A percentile compares a stretch with the other conserved stretches of the same genome.
These are phyloP conservation scores for Fraxinus americana DNA, from an alignment of 257 asterid genomes.

Conservation along the genomic window DNA sequence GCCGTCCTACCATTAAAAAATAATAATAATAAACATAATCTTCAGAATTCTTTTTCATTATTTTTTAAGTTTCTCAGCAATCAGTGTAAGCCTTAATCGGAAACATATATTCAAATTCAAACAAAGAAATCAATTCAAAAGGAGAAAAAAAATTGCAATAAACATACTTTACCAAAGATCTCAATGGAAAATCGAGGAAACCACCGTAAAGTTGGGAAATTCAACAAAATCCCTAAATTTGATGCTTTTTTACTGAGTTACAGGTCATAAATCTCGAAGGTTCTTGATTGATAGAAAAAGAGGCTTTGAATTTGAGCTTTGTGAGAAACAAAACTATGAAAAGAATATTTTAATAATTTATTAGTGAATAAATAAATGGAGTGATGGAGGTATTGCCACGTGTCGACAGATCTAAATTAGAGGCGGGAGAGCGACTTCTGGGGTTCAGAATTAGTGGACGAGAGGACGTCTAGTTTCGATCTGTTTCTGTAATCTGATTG, in stretches of 20 bases:
- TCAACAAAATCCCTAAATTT: background rate
- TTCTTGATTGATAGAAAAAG: background rate
- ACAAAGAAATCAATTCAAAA: background rate
- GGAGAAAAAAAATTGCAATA: background rate
- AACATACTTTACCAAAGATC: background rate
- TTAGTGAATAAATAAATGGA: conserved; percentile 26
- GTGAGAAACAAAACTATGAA: conserved; percentile 12
- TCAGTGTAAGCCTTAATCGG: background rate
- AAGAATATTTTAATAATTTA: conserved; percentile 34
- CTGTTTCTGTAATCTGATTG: background rate
- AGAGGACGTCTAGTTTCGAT: background rate
- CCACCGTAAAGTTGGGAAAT: background rate
- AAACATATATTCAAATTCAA: background rate
- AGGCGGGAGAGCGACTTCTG: background rate
- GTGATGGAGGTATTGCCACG: background rate
- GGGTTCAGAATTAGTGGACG: background rate
- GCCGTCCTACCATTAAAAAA: background rate
- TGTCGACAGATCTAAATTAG: background rate
- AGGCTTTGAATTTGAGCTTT: background rate
- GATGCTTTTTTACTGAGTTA: background rate
- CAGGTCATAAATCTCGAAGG: background rate
- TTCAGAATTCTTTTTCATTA: background rate
- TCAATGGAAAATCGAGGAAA: background rate
- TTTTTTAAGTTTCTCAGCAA: background rate
- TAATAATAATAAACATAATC: background rate